Base-by-base conservation (phyloP, 768 basidiomycete species). In the Lactifluus pinguis region DNA sequence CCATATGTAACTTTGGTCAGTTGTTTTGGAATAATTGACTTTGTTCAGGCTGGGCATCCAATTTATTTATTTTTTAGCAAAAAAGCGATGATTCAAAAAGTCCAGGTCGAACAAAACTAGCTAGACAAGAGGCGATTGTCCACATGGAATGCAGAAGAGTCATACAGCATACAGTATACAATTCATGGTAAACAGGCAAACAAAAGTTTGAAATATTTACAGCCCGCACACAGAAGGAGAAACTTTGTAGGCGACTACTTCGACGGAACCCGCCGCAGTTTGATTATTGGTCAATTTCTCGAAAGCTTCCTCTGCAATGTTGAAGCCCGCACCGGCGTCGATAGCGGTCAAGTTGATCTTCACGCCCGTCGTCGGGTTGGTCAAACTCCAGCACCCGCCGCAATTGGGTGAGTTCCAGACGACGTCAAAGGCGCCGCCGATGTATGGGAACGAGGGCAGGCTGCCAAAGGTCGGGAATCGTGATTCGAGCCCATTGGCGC, bases 371-470 rank as follows among this genome's bases (percentile, higher is more conserved):
- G 74, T 74, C 6, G 74, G 74, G 70, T 77, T 85, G 6, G 79
- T 77, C 63, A 86, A 68, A 60, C 75, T 57, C 83, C 83, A 87
- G 71, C 86, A 87, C 29, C 77, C 76, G 1, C 83, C 83, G 65
- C 85, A 87, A 48, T 74, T 72, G 1, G 69, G 61, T 1, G 82
- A 84, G 68, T 81, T 76, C 71, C 72, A 85, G 6, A 69, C 70
- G 58, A 86, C 73, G 41, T 76, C 81, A 15, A 75, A 72, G 0
- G 76, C 80, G 1, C 80, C 84, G 34, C 83, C 84, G 66, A 87
- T 82, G 69, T 74, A 68, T 0, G 85, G 83, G 75, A 84, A 87
- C 49, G 71, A 72, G 2, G 84, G 83, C 32, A 87, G 69, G 41
- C 73, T 71, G 14, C 73, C 75, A 53, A 85, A 80, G 41, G 77